These are phyloP conservation scores for Gymnopilus dilepis DNA, from an alignment of 768 basidiomycete genomes.

Conservation along the genomic window DNA sequence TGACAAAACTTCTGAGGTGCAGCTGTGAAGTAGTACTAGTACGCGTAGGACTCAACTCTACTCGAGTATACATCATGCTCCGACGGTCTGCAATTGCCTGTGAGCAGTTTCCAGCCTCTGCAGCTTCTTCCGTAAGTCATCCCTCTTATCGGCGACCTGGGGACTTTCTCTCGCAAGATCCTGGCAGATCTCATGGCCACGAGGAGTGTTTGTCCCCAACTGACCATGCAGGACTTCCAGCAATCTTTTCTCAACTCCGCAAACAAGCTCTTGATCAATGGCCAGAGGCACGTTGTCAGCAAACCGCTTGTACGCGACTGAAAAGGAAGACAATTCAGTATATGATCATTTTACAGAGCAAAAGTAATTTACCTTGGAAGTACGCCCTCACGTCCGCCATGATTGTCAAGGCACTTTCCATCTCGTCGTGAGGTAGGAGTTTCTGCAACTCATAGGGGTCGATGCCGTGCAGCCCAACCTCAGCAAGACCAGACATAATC, in stretches of 20 bases:
- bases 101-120: slow-evolving; percentile 54
- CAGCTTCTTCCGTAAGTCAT: slow-evolving; percentile 54
- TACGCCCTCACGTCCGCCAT: slow-evolving; percentile 79
- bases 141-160: slow-evolving; percentile 46
- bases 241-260: slow-evolving; percentile 52
- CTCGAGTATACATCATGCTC: too few relatives aligned
- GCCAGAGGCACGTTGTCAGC: slow-evolving; percentile 60
- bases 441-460: slow-evolving; percentile 50
- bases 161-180: slow-evolving; percentile 58
- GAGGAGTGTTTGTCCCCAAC: slow-evolving; percentile 55
- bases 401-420: slow-evolving; percentile 62
- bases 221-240: slow-evolving; percentile 49
- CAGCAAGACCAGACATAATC: slow-evolving; percentile 41
- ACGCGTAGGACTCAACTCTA: too few relatives aligned
- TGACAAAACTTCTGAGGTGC: too few relatives aligned
- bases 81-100: slow-evolving; percentile 39
- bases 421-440: slow-evolving; percentile 54
- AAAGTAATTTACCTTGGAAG: slow-evolving; percentile 63
- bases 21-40: too few relatives aligned
- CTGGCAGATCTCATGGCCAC: slow-evolving; percentile 51
- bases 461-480: slow-evolving; percentile 45
- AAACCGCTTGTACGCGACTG: slow-evolving; percentile 66
- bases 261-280: slow-evolving; percentile 61
- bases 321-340: too few relatives aligned
- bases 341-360: too few relatives aligned